Percentiles rank a stretch among this genome's conserved stretches.
phyloP scores from a whole-genome alignment of 345 rosid species.

The Aethionema arabicum region DNA sequence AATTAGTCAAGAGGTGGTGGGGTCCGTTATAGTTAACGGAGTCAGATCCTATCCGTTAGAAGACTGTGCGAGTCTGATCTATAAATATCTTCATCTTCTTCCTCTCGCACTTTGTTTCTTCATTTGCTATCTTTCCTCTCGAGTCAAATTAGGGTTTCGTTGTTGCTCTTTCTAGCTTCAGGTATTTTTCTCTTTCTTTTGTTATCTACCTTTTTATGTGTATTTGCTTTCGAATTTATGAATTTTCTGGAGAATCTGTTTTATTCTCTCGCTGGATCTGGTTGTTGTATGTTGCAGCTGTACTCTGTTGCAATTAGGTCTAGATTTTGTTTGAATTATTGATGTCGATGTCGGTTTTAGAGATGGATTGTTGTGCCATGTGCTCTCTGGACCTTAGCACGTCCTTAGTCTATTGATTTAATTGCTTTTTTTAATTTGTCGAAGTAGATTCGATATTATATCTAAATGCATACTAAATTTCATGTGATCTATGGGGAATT shows the following conservation, averaged over 20 bases:
- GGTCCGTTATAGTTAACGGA: constrained; percentile 32
- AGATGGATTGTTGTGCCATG: constrained; percentile 4
- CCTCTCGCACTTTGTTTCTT: constrained; percentile 17
- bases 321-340: background rate
- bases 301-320: constrained; percentile 23
- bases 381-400: background rate
- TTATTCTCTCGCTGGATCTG: constrained; percentile 25
- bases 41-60: constrained; percentile 33
- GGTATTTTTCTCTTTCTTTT: constrained; percentile 28
- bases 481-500: constrained; percentile 12
- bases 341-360: background rate
- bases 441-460: constrained; percentile 13
- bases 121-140: background rate
- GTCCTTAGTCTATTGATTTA: background rate
- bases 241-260: constrained; percentile 5
- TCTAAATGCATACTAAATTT: background rate
- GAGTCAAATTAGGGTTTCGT: constrained; percentile 33
- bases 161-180: constrained; percentile 18
- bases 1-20: constrained; percentile 10
- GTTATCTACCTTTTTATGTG: background rate
- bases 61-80: constrained; percentile 35
- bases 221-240: background rate
- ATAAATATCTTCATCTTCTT: constrained; percentile 32
- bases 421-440: background rate
- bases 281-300: constrained; percentile 13